phyloP scores from a whole-genome alignment of 2,329 filamentous ascomycete species.

The Aspergillus sp. region DNA sequence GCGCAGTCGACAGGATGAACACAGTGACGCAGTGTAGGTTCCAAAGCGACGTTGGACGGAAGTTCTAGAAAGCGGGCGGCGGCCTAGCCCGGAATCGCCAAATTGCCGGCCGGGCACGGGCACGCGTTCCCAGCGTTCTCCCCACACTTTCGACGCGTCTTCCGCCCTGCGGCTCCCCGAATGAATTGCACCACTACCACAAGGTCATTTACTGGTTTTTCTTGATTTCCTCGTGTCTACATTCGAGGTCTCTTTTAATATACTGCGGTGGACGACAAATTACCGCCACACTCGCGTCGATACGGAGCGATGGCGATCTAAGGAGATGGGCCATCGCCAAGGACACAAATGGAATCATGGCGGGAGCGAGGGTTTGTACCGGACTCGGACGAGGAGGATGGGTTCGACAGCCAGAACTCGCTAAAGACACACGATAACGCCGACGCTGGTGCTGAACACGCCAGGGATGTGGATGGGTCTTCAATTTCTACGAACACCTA shows the following conservation, averaged over 20 bases:
- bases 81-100: slow-evolving; percentile 17
- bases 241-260: slow-evolving; percentile 1
- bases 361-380: slow-evolving; percentile 52
- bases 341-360: slow-evolving; percentile 48
- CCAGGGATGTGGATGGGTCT: background rate
- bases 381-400: slow-evolving; percentile 50
- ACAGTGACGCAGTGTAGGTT: background rate
- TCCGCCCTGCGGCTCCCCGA: background rate
- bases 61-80: background rate
- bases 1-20: background rate
- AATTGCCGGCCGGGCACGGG: slow-evolving; percentile 13
- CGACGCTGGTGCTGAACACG: background rate
- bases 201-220: background rate
- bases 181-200: background rate
- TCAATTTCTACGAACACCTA: background rate
- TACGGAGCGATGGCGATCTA: slow-evolving; percentile 25
- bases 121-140: slow-evolving; percentile 22
- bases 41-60: slow-evolving; percentile 1
- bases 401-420: slow-evolving; percentile 35
- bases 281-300: background rate
- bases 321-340: slow-evolving; percentile 36
- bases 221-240: background rate
- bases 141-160: slow-evolving; percentile 27
- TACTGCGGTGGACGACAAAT: background rate
- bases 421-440: slow-evolving; percentile 12